Percentiles rank a stretch among this genome's conserved stretches.
phyloP scores from a whole-genome alignment of 805 yeast genomes.

The Candida silvicultrix region DNA sequence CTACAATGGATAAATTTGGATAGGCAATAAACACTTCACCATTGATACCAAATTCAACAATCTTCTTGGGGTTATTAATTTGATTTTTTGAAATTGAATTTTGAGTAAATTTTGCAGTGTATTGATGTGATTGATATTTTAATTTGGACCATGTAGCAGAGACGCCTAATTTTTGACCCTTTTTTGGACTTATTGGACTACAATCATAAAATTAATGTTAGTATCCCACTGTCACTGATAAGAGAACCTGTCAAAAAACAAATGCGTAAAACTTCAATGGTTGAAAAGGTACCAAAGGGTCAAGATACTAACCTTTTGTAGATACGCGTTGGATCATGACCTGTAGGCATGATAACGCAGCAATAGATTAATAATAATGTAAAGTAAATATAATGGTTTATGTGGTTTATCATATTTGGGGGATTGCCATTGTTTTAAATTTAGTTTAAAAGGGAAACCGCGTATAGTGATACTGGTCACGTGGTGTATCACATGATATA shows the following conservation, averaged over 20 bases:
- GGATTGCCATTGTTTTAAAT: too few species aligned
- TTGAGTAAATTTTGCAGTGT: conserved; percentile 2
- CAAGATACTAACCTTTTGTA: conserved; percentile 17
- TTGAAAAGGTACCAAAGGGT: too few species aligned
- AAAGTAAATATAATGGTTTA: too few species aligned
- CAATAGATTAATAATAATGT: too few species aligned
- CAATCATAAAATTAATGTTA: conserved; percentile 1
- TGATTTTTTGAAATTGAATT: neutral
- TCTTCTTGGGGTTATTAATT: conserved; percentile 1
- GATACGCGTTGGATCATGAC: conserved; percentile 23
- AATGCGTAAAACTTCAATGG: too few species aligned
- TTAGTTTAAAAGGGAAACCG: too few species aligned
- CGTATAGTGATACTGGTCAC: too few species aligned
- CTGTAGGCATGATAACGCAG: conserved; percentile 20
- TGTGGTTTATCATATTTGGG: too few species aligned
- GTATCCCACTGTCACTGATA: neutral
- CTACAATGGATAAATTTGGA: conserved; percentile 18
- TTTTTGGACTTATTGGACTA: conserved; percentile 19
- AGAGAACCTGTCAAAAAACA: neutral
- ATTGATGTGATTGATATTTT: conserved; percentile 10
- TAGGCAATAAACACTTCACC: conserved; percentile 31
- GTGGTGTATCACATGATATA: too few species aligned
- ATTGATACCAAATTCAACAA: conserved; percentile 28
- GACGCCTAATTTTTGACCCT: conserved; percentile 14
- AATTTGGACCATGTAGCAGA: conserved; percentile 25